phyloP scores from a whole-genome alignment of 495 filamentous ascomycete species.

The Podospora bellae-mahoneyi region DNA sequence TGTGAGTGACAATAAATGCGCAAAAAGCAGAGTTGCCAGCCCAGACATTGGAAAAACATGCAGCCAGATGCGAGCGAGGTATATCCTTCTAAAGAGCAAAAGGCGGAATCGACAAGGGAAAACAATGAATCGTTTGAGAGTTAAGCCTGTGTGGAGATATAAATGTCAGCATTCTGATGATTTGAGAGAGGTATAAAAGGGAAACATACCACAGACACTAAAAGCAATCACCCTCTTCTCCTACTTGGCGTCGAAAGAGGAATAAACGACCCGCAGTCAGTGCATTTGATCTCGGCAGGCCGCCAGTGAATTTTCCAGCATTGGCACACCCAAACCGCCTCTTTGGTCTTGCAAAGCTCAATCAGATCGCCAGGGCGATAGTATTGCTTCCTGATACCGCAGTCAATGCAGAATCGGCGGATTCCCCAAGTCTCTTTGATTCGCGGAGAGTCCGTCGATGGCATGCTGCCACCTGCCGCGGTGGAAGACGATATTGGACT shows the following conservation, averaged over 20 bases:
- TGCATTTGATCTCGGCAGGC: conserved; percentile 13
- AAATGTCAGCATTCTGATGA: not conserved
- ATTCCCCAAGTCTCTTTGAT: conserved; percentile 24
- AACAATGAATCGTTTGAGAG: not conserved
- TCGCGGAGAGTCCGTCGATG: conserved; percentile 14
- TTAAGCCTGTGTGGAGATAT: not conserved
- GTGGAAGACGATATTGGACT: not conserved
- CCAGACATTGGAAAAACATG: not conserved
- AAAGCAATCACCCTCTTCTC: conserved; percentile 1
- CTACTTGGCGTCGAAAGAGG: conserved; percentile 9
- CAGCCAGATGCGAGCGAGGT: not conserved
- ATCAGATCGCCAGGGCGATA: conserved; percentile 29
- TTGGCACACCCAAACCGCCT: conserved; percentile 31
- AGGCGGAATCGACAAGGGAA: not conserved
- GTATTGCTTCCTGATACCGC: conserved; percentile 24
- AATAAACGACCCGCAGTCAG: conserved; percentile 11
- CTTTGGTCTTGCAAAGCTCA: conserved; percentile 19
- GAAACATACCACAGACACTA: not conserved
- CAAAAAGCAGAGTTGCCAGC: not conserved
- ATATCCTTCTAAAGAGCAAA: not conserved
- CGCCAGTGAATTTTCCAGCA: conserved; percentile 22
- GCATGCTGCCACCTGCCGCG: not conserved
- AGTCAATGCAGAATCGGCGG: conserved; percentile 30
- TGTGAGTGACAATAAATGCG: not conserved
- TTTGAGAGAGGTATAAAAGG: not conserved